phyloP scores from a whole-genome alignment of 2,329 filamentous ascomycete species.

The Claviceps sp. region DNA sequence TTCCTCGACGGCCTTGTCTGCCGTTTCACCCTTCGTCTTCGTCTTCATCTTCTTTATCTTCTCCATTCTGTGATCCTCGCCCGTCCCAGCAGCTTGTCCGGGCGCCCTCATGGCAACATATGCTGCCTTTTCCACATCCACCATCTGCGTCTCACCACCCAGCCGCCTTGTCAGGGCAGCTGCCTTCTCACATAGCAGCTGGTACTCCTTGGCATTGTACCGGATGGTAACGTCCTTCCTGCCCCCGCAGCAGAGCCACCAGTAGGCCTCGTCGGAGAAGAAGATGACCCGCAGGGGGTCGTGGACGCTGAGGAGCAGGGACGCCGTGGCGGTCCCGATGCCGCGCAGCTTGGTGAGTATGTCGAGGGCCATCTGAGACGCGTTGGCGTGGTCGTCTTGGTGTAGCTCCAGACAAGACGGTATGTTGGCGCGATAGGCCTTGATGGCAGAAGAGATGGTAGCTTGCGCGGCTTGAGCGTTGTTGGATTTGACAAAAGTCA shows the following conservation, averaged over 20 bases:
- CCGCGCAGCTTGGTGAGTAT: slow-evolving; percentile 51
- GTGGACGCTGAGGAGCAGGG: slow-evolving; percentile 55
- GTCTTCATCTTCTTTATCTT: not conserved
- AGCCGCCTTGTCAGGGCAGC: slow-evolving; percentile 33
- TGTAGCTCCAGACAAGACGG: too few species aligned
- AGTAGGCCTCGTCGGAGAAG: slow-evolving; percentile 69
- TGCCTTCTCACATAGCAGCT: slow-evolving; percentile 33
- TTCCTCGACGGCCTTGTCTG: not conserved
- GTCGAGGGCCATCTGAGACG: slow-evolving; percentile 32
- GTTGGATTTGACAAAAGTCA: slow-evolving; percentile 51
- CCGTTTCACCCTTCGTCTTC: not conserved
- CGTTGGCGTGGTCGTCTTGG: not conserved
- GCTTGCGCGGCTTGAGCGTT: slow-evolving; percentile 28
- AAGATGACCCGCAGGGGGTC: slow-evolving; percentile 50
- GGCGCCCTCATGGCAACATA: slow-evolving; percentile 46
- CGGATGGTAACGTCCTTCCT: slow-evolving; percentile 39
- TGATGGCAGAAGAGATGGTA: slow-evolving; percentile 40
- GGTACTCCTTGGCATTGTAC: slow-evolving; percentile 59
- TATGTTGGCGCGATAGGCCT: slow-evolving; percentile 25
- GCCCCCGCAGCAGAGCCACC: slow-evolving; percentile 49
- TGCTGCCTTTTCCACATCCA: slow-evolving; percentile 57
- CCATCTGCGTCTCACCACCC: slow-evolving; percentile 31
- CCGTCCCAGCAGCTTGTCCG: not conserved
- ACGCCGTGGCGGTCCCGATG: slow-evolving; percentile 68
- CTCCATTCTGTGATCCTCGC: not conserved